A percentile compares a stretch with the other conserved stretches of the same genome.
These are phyloP conservation scores for Terfezia boudieri DNA, from an alignment of 495 filamentous ascomycete genomes.

Conservation along the genomic window DNA sequence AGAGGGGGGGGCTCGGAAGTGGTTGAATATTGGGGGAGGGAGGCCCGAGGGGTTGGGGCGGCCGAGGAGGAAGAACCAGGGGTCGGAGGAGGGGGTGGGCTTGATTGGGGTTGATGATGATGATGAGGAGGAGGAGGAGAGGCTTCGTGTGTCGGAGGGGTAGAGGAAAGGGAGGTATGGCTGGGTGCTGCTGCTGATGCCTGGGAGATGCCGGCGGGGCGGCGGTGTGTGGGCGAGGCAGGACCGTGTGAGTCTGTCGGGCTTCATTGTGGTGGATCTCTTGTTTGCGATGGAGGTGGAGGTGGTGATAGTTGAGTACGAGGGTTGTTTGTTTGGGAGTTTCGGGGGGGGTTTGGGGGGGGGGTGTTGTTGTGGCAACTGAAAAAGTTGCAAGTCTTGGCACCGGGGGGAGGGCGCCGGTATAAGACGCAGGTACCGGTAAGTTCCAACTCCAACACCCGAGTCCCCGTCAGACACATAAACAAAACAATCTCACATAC, in stretches of 20 bases:
- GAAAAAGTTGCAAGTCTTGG: no score
- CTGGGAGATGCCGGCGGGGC: no score
- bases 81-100: conserved; percentile 2
- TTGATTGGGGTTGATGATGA: neutral
- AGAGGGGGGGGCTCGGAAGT: neutral
- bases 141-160: neutral
- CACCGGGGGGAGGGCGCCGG: no score
- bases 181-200: neutral
- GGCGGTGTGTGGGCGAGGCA: no score
- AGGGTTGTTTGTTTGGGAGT: no score
- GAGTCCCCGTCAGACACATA: no score
- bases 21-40: neutral
- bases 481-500: no score
- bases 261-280: neutral
- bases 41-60: neutral
- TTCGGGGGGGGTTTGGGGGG: no score
- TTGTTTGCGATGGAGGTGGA: neutral
- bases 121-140: neutral
- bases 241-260: neutral
- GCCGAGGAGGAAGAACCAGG: conserved; percentile 15
- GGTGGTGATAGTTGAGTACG: neutral
- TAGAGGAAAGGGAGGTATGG: conserved; percentile 6
- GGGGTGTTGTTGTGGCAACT: no score
- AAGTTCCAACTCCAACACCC: no score
- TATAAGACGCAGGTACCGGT: no score